Percentiles rank a stretch among this genome's conserved stretches.
These are phyloP conservation scores for Laburnicola sp. DNA, from an alignment of 2,329 filamentous ascomycete genomes.

Conservation along the genomic window DNA sequence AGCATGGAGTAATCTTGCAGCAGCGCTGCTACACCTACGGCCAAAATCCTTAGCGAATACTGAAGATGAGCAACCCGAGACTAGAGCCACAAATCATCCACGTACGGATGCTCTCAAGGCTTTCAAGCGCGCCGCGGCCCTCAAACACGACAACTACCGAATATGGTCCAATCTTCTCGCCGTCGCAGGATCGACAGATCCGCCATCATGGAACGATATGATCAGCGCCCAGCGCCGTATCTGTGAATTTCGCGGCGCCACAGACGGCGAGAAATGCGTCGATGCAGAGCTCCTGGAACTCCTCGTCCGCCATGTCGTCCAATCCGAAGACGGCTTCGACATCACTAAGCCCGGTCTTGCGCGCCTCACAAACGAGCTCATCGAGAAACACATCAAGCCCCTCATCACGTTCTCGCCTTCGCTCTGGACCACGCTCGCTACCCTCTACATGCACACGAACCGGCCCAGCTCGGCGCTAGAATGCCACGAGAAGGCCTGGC, in stretches of 20 bases:
- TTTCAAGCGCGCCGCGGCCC: constrained; percentile 80
- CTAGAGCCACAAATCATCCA: constrained; percentile 45
- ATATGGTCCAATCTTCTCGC: constrained; percentile 98
- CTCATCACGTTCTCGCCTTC: constrained; percentile 79
- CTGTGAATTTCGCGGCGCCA: constrained; percentile 69
- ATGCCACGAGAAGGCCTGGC: constrained; percentile 88
- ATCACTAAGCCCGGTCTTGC: constrained; percentile 54
- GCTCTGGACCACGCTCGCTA: constrained; percentile 75
- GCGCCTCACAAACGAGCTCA: constrained; percentile 67
- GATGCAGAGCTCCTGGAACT: constrained; percentile 73
- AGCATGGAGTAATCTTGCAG: constrained; percentile 93
- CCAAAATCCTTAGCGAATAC: constrained; percentile 44
- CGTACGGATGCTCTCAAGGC: constrained; percentile 77
- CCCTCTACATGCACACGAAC: constrained; percentile 71
- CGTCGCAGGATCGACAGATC: constrained; percentile 75
- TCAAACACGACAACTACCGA: constrained; percentile 83
- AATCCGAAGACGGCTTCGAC: constrained; percentile 46
- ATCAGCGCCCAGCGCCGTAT: constrained; percentile 74
- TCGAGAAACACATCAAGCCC: constrained; percentile 76
- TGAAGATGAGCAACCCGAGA: constrained; percentile 47
- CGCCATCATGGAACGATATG: constrained; percentile 75
- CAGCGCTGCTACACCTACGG: constrained; percentile 73
- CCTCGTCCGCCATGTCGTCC: constrained; percentile 71
- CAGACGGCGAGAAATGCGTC: constrained; percentile 73
- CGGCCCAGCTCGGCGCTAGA: constrained; percentile 74